These are phyloP conservation scores for Colletotrichum salicis DNA, from an alignment of 2,329 filamentous ascomycete genomes.

Conservation along the genomic window DNA sequence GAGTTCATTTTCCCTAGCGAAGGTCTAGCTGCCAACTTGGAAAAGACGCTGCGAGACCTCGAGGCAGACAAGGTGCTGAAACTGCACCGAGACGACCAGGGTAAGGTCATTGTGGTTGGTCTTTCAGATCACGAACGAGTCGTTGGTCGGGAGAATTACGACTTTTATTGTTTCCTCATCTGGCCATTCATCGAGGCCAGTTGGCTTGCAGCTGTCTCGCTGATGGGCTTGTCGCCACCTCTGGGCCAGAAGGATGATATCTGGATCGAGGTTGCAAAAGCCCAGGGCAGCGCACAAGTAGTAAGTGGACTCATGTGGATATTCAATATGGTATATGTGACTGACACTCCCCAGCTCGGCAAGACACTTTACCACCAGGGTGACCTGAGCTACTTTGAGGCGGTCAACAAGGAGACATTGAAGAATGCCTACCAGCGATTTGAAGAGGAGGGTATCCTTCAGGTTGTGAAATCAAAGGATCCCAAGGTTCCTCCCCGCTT, in stretches of 20 bases:
- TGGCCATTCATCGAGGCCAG: constrained; percentile 98
- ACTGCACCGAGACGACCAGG: constrained; percentile 67
- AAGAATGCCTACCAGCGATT: constrained; percentile 92
- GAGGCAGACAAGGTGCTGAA: constrained; percentile 82
- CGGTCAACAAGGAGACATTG: constrained; percentile 96
- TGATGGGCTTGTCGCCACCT: constrained; percentile 88
- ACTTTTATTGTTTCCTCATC: constrained; percentile 98
- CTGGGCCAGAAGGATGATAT: constrained; percentile 65
- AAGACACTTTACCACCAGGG: constrained; percentile 98
- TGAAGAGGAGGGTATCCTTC: constrained; percentile 88
- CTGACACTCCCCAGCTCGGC: constrained; percentile 70
- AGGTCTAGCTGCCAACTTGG: constrained; percentile 81
- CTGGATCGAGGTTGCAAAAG: constrained; percentile 83
- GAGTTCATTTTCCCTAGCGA: constrained; percentile 97
- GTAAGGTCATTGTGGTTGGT: constrained; percentile 73
- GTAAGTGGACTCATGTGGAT: constrained; percentile 56
- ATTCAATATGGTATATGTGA: background rate
- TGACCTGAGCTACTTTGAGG: constrained; percentile 96
- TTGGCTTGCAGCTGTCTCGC: constrained; percentile 89
- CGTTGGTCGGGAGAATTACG: constrained; percentile 90
- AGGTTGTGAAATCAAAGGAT: constrained; percentile 76
- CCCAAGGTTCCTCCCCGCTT: constrained; percentile 70
- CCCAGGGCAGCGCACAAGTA: constrained; percentile 83
- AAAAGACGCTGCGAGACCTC: constrained; percentile 80
- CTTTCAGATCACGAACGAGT: constrained; percentile 80